Conservation (phyloP, 2,329 filamentous ascomycete genomes). For the Stemphylium vesicarium region DNA sequence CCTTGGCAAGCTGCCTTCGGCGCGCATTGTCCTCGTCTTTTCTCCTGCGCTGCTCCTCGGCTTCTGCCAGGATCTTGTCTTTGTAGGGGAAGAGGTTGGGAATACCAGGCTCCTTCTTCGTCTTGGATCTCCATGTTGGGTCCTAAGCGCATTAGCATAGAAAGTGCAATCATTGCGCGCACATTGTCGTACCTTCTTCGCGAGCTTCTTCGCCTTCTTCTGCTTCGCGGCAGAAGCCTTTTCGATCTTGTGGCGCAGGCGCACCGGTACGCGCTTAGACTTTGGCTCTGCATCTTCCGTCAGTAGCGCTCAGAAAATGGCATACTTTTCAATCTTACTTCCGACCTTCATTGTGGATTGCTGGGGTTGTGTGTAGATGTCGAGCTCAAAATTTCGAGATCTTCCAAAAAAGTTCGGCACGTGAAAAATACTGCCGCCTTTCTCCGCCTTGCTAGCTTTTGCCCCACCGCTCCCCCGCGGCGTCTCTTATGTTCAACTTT, state of each 20-base stretch:
- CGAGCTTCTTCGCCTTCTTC: constrained; percentile 83
- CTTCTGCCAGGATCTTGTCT: constrained; percentile 90
- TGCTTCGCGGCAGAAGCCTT: constrained; percentile 92
- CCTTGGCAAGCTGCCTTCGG: constrained; percentile 71
- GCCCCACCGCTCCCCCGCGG: constrained; percentile 11
- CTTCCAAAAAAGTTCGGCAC: constrained; percentile 24
- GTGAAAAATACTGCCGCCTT: constrained; percentile 12
- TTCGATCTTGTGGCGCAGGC: constrained; percentile 93
- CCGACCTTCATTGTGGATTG: constrained; percentile 50
- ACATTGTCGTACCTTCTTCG: constrained; percentile 70
- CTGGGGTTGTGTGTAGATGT: constrained; percentile 19
- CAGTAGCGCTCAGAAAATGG: not conserved
- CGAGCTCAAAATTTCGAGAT: constrained; percentile 33
- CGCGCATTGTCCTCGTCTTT: constrained; percentile 78
- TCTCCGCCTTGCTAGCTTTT: constrained; percentile 7
- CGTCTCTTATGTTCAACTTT: not conserved
- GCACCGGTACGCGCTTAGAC: constrained; percentile 89
- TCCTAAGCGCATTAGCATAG: constrained; percentile 62
- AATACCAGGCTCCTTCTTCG: constrained; percentile 98
- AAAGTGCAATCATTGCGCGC: not conserved
- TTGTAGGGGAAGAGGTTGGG: constrained; percentile 98
- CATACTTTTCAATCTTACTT: constrained; percentile 37
- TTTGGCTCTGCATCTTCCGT: constrained; percentile 72
- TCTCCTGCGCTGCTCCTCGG: constrained; percentile 82
- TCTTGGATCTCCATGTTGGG: constrained; percentile 90